phyloP scores from a whole-genome alignment of 208 protist species.

The Acanthamoeba royreba region DNA sequence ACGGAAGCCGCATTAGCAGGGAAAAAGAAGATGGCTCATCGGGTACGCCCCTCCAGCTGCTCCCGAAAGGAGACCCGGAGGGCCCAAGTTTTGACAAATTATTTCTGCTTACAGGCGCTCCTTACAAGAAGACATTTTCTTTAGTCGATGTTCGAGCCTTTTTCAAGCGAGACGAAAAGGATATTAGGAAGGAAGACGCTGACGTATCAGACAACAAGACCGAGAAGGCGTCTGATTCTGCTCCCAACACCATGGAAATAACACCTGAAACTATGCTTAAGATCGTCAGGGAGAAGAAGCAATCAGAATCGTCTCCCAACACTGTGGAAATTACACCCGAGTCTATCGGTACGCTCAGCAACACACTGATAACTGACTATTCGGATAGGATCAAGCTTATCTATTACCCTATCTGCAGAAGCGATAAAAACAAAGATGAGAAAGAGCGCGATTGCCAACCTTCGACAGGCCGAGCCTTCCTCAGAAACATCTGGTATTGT shows the following conservation, averaged over 20 bases:
- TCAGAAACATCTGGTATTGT: no score
- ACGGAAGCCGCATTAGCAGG: not conserved
- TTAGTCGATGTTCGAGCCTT: slow-evolving; percentile 5
- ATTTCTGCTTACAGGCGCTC: no score
- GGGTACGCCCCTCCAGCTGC: not conserved
- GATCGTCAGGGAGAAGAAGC: not conserved
- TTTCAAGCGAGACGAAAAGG: not conserved
- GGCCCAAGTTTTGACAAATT: no score
- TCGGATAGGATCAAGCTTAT: no score
- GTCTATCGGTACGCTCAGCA: not conserved
- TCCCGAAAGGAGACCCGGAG: not conserved
- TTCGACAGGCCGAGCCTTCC: no score
- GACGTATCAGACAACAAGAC: not conserved
- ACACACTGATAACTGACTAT: no score
- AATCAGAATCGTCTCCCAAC: not conserved
- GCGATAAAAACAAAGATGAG: no score
- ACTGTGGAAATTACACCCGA: not conserved
- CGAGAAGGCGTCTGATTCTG: not conserved
- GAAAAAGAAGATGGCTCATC: not conserved
- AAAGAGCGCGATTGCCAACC: no score
- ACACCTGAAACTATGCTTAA: not conserved
- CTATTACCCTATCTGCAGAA: no score
- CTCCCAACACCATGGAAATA: no score
- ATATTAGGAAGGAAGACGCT: not conserved
- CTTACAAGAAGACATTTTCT: not conserved